phyloP scores from a whole-genome alignment of 805 yeast species.

The Kodamaea lidongshanica region DNA sequence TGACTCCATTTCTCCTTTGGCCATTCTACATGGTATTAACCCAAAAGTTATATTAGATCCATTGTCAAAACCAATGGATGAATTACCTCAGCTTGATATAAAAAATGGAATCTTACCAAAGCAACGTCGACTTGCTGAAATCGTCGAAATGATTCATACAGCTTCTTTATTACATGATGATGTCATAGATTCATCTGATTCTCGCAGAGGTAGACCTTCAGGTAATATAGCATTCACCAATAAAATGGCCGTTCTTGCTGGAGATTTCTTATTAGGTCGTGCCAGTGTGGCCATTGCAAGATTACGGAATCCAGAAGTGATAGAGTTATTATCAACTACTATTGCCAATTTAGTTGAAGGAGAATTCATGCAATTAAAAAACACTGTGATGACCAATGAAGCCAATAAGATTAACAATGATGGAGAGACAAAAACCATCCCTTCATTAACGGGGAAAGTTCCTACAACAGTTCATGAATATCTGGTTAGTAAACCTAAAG shows the following conservation, averaged over 20 bases:
- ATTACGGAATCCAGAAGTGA: slow-evolving; percentile 92
- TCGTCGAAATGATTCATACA: slow-evolving; percentile 97
- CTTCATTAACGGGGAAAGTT: slow-evolving; percentile 56
- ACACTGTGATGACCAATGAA: slow-evolving; percentile 61
- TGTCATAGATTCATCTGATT: slow-evolving; percentile 85
- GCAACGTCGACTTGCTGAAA: slow-evolving; percentile 92
- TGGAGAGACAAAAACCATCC: slow-evolving; percentile 41
- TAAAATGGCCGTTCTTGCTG: slow-evolving; percentile 96
- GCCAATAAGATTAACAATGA: slow-evolving; percentile 43
- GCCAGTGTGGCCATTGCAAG: slow-evolving; percentile 95
- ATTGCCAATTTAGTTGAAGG: slow-evolving; percentile 98
- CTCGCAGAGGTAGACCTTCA: slow-evolving; percentile 83
- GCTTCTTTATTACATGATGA: slow-evolving; percentile 95
- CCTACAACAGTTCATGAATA: slow-evolving; percentile 57
- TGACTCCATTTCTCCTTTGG: slow-evolving; percentile 71
- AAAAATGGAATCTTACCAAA: slow-evolving; percentile 84
- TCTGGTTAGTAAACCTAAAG: slow-evolving; percentile 35
- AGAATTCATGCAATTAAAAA: slow-evolving; percentile 96
- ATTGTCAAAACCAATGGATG: slow-evolving; percentile 70
- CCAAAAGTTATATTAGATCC: slow-evolving; percentile 82
- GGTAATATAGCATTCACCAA: slow-evolving; percentile 93
- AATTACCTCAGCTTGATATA: slow-evolving; percentile 52
- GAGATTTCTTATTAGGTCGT: slow-evolving; percentile 90
- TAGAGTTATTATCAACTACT: slow-evolving; percentile 89
- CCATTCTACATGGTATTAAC: slow-evolving; percentile 81